Percentiles rank a stretch among this genome's conserved stretches.
These are phyloP conservation scores for Dentipellis fragilis DNA, from an alignment of 768 basidiomycete species.

Conservation along the genomic window DNA sequence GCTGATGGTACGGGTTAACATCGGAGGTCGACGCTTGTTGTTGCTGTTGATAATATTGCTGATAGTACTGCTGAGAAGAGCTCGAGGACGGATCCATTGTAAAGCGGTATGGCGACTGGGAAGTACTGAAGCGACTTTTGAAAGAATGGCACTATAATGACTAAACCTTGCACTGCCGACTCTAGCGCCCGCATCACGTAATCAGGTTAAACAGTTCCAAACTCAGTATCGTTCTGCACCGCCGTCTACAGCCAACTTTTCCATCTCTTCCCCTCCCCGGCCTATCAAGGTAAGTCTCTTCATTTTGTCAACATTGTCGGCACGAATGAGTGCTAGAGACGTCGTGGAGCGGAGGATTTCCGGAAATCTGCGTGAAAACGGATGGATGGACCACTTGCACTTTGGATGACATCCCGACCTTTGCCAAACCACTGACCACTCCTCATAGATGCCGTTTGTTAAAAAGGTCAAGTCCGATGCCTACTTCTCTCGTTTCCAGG, in stretches of 20 bases:
- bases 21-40: slow-evolving; percentile 26
- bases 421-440: slow-evolving; percentile 1
- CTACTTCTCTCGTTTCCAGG: slow-evolving; percentile 97
- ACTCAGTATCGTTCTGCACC: background rate
- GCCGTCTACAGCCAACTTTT: background rate
- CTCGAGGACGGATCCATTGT: slow-evolving; percentile 28
- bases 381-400: background rate
- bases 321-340: no score
- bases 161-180: background rate
- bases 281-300: slow-evolving; percentile 31
- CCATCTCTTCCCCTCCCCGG: background rate
- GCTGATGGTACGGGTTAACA: slow-evolving; percentile 75
- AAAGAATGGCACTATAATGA: no score
- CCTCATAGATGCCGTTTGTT: slow-evolving; percentile 82
- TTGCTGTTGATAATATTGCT: slow-evolving; percentile 27
- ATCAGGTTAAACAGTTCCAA: background rate
- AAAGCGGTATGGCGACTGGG: slow-evolving; percentile 11
- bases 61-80: slow-evolving; percentile 27
- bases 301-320: no score
- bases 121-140: slow-evolving; percentile 2
- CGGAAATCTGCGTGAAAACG: background rate
- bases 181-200: background rate
- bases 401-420: background rate
- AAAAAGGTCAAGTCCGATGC: slow-evolving; percentile 94
- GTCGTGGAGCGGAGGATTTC: no score